Conservation (phyloP, 176 grass and related monocot species). For the Bromus sterilis region DNA sequence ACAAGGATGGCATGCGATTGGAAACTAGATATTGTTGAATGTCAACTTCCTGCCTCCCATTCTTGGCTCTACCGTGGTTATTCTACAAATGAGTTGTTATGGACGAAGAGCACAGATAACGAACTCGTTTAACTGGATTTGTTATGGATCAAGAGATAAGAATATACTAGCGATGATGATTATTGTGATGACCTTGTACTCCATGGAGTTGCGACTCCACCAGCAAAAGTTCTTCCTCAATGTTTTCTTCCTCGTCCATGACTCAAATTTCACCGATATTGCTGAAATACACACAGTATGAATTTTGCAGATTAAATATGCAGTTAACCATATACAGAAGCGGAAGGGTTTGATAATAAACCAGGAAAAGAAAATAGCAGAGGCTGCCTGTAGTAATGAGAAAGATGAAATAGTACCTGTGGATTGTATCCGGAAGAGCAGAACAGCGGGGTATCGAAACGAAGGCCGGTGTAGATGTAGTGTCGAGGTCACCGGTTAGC, state of each 20-base stretch:
- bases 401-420: neutral
- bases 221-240: conserved; percentile 51
- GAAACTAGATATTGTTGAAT: neutral
- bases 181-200: conserved; percentile 53
- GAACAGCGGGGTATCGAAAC: neutral
- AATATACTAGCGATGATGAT: neutral
- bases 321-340: neutral
- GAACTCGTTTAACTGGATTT: neutral
- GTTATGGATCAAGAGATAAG: neutral
- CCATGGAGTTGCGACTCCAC: conserved; percentile 76
- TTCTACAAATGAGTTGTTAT: neutral
- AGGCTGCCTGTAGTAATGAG: neutral
- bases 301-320: neutral
- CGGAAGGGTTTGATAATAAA: neutral
- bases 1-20: neutral
- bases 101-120: neutral
- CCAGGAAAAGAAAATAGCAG: neutral
- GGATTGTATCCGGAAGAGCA: neutral
- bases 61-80: neutral
- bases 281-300: neutral
- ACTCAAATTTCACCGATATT: neutral
- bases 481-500: neutral
- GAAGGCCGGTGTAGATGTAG: neutral
- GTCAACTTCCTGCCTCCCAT: neutral
- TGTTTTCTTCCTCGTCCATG: conserved; percentile 37